A percentile compares a stretch with the other conserved stretches of the same genome.
Conservation (phyloP, 2,329 filamentous ascomycete genomes). For the Ascochyta pisi region DNA sequence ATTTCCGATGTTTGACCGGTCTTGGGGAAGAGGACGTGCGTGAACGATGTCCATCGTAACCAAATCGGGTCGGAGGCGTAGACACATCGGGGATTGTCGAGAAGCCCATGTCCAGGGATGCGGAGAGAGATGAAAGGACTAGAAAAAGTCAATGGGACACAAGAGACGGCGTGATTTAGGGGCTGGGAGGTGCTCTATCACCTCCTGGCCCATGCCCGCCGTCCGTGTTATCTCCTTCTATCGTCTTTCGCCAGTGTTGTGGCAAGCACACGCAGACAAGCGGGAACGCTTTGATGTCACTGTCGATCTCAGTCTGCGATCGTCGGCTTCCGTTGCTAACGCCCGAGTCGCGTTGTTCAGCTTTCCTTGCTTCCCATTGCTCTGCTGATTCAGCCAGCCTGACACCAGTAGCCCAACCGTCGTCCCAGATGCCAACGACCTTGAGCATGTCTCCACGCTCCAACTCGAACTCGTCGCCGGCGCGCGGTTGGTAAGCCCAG, state of each 20-base stretch:
- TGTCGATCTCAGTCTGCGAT: conserved; percentile 52
- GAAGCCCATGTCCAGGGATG: conserved; percentile 20
- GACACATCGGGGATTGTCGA: conserved; percentile 5
- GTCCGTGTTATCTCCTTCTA: conserved; percentile 75
- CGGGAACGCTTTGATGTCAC: conserved; percentile 97
- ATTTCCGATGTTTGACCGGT: neutral
- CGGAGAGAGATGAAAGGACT: conserved; percentile 33
- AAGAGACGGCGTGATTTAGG: conserved; percentile 25
- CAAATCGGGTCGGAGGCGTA: neutral
- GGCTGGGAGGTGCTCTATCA: conserved; percentile 42
- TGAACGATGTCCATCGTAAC: conserved; percentile 6
- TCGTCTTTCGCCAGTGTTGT: conserved; percentile 95
- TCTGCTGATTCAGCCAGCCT: conserved; percentile 83
- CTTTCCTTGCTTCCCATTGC: conserved; percentile 80
- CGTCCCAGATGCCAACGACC: conserved; percentile 98
- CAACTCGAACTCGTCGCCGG: conserved; percentile 88
- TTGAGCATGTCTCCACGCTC: conserved; percentile 98
- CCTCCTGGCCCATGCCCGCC: conserved; percentile 42
- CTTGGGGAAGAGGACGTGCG: neutral
- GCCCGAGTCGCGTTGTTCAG: conserved; percentile 87
- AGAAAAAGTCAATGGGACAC: conserved; percentile 35
- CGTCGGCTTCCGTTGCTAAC: conserved; percentile 76
- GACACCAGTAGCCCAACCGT: conserved; percentile 96
- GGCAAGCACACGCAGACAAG: conserved; percentile 95
- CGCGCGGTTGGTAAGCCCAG: conserved; percentile 96